A percentile compares a stretch with the other conserved stretches of the same genome.
phyloP scores from a whole-genome alignment of 345 rosid species.

The Hibiscus trionum region DNA sequence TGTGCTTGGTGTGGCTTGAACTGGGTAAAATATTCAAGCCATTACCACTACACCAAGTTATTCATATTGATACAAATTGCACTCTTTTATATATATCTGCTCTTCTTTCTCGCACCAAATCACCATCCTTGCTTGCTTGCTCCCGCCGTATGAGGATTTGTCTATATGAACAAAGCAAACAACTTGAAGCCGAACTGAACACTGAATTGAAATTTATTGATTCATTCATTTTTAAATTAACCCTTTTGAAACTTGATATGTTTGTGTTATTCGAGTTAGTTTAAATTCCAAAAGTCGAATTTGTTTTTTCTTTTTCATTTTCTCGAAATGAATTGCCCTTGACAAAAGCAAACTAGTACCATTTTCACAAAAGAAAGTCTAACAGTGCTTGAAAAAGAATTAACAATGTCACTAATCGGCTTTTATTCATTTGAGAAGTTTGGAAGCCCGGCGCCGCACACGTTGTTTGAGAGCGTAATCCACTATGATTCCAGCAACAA shows the following conservation, averaged over 20 bases:
- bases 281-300: background rate
- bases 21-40: no score
- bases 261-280: background rate
- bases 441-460: slow-evolving; percentile 64
- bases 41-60: no score
- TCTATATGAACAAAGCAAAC: background rate
- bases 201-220: background rate
- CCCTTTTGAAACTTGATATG: no score
- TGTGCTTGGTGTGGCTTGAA: no score
- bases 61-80: no score
- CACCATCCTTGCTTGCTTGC: no score
- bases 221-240: background rate
- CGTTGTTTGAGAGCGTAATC: slow-evolving; percentile 73
- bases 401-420: background rate
- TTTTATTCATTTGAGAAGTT: slow-evolving; percentile 26
- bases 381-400: no score
- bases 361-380: background rate
- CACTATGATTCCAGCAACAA: slow-evolving; percentile 65
- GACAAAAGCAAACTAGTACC: background rate
- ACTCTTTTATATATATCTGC: no score
- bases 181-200: background rate
- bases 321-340: background rate
- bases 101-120: no score
- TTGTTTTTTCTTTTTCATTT: background rate
- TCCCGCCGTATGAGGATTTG: background rate